Conservation (phyloP, 371 early-diverging fungal genomes). For the Mycotypha africana region DNA sequence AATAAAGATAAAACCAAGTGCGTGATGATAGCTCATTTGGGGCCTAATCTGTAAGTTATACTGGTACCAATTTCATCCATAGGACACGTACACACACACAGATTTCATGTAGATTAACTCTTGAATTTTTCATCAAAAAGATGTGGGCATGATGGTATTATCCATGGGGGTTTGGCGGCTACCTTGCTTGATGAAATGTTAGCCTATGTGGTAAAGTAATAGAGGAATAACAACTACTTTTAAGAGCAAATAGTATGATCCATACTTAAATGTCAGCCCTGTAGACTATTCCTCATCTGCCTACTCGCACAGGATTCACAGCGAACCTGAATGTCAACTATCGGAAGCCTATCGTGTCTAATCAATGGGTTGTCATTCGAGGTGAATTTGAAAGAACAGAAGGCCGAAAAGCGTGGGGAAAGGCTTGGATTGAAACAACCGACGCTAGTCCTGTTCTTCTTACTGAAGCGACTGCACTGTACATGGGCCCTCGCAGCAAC, state of each 20-base stretch:
- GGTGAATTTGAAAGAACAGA: slow-evolving; percentile 46
- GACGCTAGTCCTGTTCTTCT: slow-evolving; percentile 40
- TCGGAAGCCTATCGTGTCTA: slow-evolving; percentile 53
- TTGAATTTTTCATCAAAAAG: too few relatives aligned
- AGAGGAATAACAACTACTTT: slow-evolving; percentile 3
- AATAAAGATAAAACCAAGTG: slow-evolving; percentile 33
- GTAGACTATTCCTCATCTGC: slow-evolving; percentile 52
- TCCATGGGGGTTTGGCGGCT: slow-evolving; percentile 74
- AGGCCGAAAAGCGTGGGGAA: slow-evolving; percentile 71
- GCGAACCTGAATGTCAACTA: slow-evolving; percentile 74
- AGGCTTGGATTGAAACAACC: slow-evolving; percentile 56
- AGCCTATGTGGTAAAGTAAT: slow-evolving; percentile 56
- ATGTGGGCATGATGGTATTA: slow-evolving; percentile 72
- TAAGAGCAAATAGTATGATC: too few relatives aligned
- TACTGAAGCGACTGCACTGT: slow-evolving; percentile 50
- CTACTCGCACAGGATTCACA: slow-evolving; percentile 69
- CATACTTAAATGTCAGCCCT: too few relatives aligned
- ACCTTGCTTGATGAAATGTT: slow-evolving; percentile 67
- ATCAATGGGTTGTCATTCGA: slow-evolving; percentile 57
- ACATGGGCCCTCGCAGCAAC: slow-evolving; percentile 64
- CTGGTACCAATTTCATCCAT: too few relatives aligned
- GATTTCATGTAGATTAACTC: too few relatives aligned
- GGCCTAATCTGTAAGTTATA: too few relatives aligned
- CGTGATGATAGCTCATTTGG: slow-evolving; percentile 27
- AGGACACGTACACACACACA: too few relatives aligned